Base-by-base conservation (phyloP, 2,329 filamentous ascomycete species). In the Onygenales sp. region DNA sequence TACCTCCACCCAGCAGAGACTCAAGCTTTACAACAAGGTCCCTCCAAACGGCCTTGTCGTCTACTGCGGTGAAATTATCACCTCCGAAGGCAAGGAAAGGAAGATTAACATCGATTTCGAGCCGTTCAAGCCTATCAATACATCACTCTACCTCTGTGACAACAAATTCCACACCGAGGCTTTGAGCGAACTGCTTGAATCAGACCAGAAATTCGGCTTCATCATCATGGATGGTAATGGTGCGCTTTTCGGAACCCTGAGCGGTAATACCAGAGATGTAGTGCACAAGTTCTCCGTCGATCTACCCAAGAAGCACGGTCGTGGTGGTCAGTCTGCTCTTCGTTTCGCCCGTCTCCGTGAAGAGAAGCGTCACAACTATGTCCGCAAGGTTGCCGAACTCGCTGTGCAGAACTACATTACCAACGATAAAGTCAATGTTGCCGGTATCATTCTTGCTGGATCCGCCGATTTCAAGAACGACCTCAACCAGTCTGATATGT, bases 21-120 rank as follows among this genome's bases (percentile, higher is more conserved):
- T 98, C 61, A 98, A 98, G 82, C 82, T 98, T 48, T 98, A 98
- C 79, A 95, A 91, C 76, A 97, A 97, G 76, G 93, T 98, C 54
- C 93, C 94, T 35, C 89, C 93, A 49, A 98, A 98, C 75, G 93
- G 93, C 56, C 79, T 98, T 61, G 93, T 98, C 61, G 87, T 98
- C 63, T 98, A 98, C 82, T 98, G 93, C 73, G 93, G 93, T 85
- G 93, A 98, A 96, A 97, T 98, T 72, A 86, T 98, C 78, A 98
- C 93, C 54, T 86, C 85, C 33, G 93, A 98, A 78, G 93, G 93
- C 74, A 98, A 98, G 76, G 93, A 98, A 77, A 83, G 93, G 69
- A 98, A 96, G 80, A 94, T 98, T 78, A 98, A 98, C 75, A 98
- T 98, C 71, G 94, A 98, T 71, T 98, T 98, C 72, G 93, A 98